Conservation (phyloP, 768 basidiomycete species). For the Trametes gibbosa region DNA sequence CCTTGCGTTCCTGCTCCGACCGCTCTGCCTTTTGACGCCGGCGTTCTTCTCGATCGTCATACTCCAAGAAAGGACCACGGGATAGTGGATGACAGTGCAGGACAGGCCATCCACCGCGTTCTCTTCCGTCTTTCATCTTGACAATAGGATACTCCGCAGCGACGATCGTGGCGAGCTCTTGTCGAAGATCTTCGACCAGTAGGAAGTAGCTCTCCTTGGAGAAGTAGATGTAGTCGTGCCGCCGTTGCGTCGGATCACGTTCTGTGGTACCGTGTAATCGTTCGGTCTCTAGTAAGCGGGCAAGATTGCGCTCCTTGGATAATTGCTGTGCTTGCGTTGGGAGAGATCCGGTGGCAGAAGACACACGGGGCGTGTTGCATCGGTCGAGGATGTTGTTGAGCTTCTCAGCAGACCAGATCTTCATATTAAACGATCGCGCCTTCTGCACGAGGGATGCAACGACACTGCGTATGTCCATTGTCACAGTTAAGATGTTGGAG, state of each 20-base stretch:
- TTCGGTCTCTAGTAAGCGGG: constrained; percentile 74
- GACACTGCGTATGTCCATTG: constrained; percentile 1
- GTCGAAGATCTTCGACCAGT: constrained; percentile 86
- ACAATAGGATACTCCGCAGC: constrained; percentile 72
- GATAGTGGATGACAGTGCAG: constrained; percentile 74
- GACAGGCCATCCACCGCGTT: constrained; percentile 75
- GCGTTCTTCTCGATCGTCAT: constrained; percentile 69
- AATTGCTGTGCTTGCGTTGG: constrained; percentile 29
- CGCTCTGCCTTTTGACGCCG: constrained; percentile 55
- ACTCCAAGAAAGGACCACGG: constrained; percentile 71
- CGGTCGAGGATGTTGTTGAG: constrained; percentile 70
- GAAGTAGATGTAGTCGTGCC: constrained; percentile 90
- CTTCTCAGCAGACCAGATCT: constrained; percentile 81
- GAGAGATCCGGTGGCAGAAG: constrained; percentile 28
- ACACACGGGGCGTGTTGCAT: constrained; percentile 43
- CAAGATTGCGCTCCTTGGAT: constrained; percentile 45
- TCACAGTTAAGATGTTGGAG: constrained; percentile 9
- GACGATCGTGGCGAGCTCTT: constrained; percentile 81
- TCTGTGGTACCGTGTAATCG: constrained; percentile 81
- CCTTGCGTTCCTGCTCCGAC: constrained; percentile 34
- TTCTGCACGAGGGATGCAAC: constrained; percentile 57
- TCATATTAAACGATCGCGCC: constrained; percentile 70
- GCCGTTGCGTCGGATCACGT: constrained; percentile 85
- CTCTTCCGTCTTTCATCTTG: constrained; percentile 50
- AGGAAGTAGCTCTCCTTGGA: constrained; percentile 71